phyloP scores from a whole-genome alignment of 2,329 filamentous ascomycete species.

The Podosphaera leucotricha region DNA sequence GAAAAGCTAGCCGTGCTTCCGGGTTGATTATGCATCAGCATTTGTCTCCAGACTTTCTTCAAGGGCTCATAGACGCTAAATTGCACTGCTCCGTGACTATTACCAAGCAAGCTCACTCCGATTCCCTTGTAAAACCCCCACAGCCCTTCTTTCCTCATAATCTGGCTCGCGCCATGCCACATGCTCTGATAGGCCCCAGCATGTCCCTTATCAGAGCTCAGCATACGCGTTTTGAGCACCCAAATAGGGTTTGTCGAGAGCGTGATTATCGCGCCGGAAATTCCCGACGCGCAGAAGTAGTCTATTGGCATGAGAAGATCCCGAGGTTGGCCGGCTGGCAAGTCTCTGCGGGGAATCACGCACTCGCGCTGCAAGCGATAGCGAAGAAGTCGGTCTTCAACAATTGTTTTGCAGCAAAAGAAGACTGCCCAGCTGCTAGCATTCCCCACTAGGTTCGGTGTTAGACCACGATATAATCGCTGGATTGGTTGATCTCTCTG shows the following conservation, averaged over 20 bases:
- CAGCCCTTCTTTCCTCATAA: constrained; percentile 80
- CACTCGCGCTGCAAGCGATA: too few species aligned
- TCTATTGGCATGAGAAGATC: too few species aligned
- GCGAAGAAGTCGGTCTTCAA: too few species aligned
- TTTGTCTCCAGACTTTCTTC: constrained; percentile 72
- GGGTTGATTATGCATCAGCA: too few species aligned
- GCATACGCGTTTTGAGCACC: constrained; percentile 96
- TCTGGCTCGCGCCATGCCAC: constrained; percentile 77
- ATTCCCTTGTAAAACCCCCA: constrained; percentile 87
- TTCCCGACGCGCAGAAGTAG: constrained; percentile 71
- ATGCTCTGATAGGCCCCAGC: constrained; percentile 53
- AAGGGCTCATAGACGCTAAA: constrained; percentile 91
- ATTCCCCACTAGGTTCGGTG: constrained; percentile 87
- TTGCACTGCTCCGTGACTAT: constrained; percentile 90
- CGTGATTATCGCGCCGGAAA: constrained; percentile 80
- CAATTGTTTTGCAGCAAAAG: constrained; percentile 49
- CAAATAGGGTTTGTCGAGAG: constrained; percentile 93
- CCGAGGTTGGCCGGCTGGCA: too few species aligned
- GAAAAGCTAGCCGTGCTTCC: constrained; percentile 53
- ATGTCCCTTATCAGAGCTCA: constrained; percentile 59
- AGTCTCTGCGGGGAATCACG: constrained; percentile 26
- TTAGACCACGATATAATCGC: constrained; percentile 79
- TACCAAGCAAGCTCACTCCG: constrained; percentile 69
- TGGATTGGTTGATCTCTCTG: constrained; percentile 75
- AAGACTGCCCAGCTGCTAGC: constrained; percentile 96